phyloP scores from a whole-genome alignment of 2,329 filamentous ascomycete genomes.

The Aspergillus brunneoviolaceus region DNA sequence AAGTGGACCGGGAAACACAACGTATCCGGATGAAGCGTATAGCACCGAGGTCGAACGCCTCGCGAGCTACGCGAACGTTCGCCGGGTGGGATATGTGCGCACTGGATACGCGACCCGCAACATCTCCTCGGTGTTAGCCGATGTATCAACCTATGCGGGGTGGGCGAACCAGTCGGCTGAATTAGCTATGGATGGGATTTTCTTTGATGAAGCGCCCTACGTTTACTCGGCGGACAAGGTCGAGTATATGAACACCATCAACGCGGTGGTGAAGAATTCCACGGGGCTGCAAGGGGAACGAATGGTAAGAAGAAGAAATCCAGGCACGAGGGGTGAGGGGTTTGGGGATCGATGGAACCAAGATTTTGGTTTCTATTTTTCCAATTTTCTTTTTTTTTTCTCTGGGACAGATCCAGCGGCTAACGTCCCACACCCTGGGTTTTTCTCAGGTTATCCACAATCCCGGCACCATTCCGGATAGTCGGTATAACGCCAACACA shows the following conservation, averaged over 20 bases:
- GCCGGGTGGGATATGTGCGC: constrained; percentile 44
- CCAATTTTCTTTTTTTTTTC: too few species aligned
- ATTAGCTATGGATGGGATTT: constrained; percentile 40
- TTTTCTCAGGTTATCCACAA: constrained; percentile 16
- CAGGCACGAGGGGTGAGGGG: too few species aligned
- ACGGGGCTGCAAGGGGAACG: constrained; percentile 6
- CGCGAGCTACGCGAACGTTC: constrained; percentile 40
- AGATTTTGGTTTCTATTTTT: too few species aligned
- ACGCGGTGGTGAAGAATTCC: constrained; percentile 17
- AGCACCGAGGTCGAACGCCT: constrained; percentile 36
- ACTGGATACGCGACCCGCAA: constrained; percentile 35
- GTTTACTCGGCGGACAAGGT: constrained; percentile 20
- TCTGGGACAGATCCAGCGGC: neutral
- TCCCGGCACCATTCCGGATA: constrained; percentile 17
- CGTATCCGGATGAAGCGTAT: constrained; percentile 36
- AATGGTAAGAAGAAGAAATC: constrained; percentile 10
- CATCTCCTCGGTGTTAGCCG: constrained; percentile 32
- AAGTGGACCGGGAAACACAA: constrained; percentile 33
- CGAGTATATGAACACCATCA: constrained; percentile 23
- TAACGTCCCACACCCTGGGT: neutral
- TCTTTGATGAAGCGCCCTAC: constrained; percentile 40
- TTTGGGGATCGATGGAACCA: too few species aligned
- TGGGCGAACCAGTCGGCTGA: constrained; percentile 31
- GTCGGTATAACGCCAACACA: constrained; percentile 3
- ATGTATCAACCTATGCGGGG: constrained; percentile 39